Base-by-base conservation (phyloP, 2,329 filamentous ascomycete species). In the Fusarium nisikadoi region DNA sequence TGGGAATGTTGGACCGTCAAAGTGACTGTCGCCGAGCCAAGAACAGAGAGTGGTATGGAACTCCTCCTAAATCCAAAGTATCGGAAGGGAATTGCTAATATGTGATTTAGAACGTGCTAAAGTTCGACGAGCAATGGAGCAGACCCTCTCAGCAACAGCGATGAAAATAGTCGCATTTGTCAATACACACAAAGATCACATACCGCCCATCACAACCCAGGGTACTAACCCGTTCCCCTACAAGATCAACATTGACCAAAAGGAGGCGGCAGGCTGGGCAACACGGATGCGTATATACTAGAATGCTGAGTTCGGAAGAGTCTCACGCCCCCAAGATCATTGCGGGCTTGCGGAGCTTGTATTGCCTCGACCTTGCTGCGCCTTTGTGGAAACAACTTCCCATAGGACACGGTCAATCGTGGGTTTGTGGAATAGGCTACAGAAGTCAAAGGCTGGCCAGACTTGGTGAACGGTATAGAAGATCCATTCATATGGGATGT, bases 1-100 rank as follows among this genome's bases (percentile, higher is more conserved):
- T 99, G 96, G 96, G 96, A 98, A 86, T 91, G 90, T 78, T 99
- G 96, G 96, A 94, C 93, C 47, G 84, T 99, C 74, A 94, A 97
- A 81, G 93, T 98, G 55, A 97, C 94, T n/a, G 90, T 98, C 61
- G 94, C 94, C 14, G 94, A 94, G 76, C 95, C 95, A 35, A 87
- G 92, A 78, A 97, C 94, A 16, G 95, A 98, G 78, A 93, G 90
- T 73, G 94, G 94, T 97, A 84, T 76, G 91, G 33, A 62, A 47
- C 23, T 12, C 16, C 8, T n/a, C 20, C 17, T 46, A 16, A 12
- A 9, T 45, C 8, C 19, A 14, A 25, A 17, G 19, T 11, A 13
- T 16, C 8, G 9, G 8, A 33, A 31, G 29, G 43, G 14, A 29
- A 17, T 27, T n/a, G 20, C 39, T 73, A 36, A 71, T 31, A 36